A percentile compares a stretch with the other conserved stretches of the same genome.
Evolutionary conservation across 495 filamentous ascomycete genomes (phyloP).

Genomic region (Podospora didyma): DNA sequence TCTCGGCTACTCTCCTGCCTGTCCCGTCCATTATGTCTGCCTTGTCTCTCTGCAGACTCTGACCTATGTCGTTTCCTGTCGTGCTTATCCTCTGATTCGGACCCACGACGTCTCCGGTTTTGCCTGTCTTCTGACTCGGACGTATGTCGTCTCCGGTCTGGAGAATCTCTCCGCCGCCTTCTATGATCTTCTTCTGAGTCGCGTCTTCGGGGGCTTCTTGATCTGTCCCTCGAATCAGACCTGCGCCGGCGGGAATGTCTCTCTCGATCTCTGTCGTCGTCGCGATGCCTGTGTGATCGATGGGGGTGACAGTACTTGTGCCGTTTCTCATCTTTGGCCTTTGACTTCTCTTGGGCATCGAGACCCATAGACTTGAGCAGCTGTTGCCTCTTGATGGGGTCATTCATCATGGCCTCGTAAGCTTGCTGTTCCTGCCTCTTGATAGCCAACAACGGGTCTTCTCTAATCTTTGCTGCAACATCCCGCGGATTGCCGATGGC

Average conservation of each 20-base stretch:
- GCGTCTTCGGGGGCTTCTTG: conserved; percentile 26
- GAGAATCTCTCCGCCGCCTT: conserved; percentile 32
- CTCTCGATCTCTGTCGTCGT: conserved; percentile 25
- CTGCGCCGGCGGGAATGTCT: conserved; percentile 33
- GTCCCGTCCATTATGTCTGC: conserved; percentile 13
- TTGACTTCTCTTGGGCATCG: conserved; percentile 36
- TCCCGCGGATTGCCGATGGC: conserved; percentile 65
- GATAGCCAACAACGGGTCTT: conserved; percentile 87
- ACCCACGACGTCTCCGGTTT: conserved; percentile 21
- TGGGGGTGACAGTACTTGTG: conserved; percentile 50
- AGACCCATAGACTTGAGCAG: conserved; percentile 59
- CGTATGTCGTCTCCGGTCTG: conserved; percentile 22
- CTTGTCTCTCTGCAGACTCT: conserved; percentile 25
- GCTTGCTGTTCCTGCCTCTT: conserved; percentile 89
- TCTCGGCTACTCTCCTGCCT: conserved; percentile 4
- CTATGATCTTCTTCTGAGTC: conserved; percentile 29
- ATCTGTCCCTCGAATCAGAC: conserved; percentile 36
- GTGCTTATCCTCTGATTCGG: conserved; percentile 24
- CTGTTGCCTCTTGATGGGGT: conserved; percentile 66
- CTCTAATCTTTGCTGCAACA: conserved; percentile 75
- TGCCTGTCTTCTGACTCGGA: conserved; percentile 27
- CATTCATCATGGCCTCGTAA: conserved; percentile 84
- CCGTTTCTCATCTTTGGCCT: conserved; percentile 43
- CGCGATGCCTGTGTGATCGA: conserved; percentile 38
- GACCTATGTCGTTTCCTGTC: conserved; percentile 22